Evolutionary conservation across 805 yeast genomes (phyloP).

Genomic region (Lipomyces yamanashiensis): DNA sequence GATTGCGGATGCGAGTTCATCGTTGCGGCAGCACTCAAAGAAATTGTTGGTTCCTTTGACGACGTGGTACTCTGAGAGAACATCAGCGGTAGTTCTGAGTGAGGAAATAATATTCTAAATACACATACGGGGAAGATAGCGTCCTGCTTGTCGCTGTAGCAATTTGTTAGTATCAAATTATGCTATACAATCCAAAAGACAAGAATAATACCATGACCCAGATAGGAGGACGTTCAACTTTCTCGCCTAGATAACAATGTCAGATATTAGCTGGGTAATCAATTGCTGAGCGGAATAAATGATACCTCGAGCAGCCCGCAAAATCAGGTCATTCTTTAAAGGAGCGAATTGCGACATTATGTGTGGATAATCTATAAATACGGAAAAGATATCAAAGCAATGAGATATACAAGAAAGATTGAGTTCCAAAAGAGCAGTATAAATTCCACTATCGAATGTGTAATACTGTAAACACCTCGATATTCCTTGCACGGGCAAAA

Average conservation of each 20-base stretch:
- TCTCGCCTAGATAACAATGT: conserved; percentile 53
- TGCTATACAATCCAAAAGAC: not conserved
- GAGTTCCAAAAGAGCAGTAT: not conserved
- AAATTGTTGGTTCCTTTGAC: conserved; percentile 86
- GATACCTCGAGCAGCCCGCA: conserved; percentile 83
- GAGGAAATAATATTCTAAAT: too few species aligned
- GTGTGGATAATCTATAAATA: too few species aligned
- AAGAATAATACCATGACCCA: conserved; percentile 81
- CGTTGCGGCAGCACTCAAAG: conserved; percentile 92
- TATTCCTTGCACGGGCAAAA: not conserved
- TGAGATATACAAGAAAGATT: not conserved
- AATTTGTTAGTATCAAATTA: too few species aligned
- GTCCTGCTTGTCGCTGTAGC: conserved; percentile 84
- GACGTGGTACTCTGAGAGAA: conserved; percentile 70
- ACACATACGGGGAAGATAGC: conserved; percentile 59
- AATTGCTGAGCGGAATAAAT: not conserved
- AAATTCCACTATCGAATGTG: too few species aligned
- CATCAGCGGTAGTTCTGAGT: too few species aligned
- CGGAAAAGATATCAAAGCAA: not conserved
- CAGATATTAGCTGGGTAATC: not conserved
- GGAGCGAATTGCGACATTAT: conserved; percentile 62
- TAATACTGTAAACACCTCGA: too few species aligned
- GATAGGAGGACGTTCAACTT: conserved; percentile 94
- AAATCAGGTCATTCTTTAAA: conserved; percentile 83
- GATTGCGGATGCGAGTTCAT: conserved; percentile 90